Base-by-base conservation (phyloP, 192 early-diverging fungal genomes). In the Entomortierella beljakovae region DNA sequence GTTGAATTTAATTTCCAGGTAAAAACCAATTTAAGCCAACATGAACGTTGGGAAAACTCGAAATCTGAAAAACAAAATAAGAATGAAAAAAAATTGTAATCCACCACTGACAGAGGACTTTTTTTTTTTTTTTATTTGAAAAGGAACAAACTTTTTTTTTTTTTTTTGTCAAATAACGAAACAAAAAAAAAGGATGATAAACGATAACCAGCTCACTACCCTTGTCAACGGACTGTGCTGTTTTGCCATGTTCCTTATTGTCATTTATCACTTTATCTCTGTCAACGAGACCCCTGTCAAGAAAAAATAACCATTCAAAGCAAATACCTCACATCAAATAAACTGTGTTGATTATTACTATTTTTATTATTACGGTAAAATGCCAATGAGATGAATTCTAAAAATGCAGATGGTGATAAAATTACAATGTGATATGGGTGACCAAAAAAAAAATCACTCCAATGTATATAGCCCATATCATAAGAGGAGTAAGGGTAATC, bases 111-210 rank as follows among this genome's bases (percentile, higher is more conserved):
- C n/a, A n/a, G n/a, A n/a, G n/a, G n/a, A n/a, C n/a, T n/a, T n/a
- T n/a, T n/a, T n/a, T n/a, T n/a, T n/a, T n/a, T n/a, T n/a, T n/a
- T n/a, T n/a, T n/a, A n/a, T n/a, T n/a, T n/a, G n/a, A n/a, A n/a
- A n/a, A n/a, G n/a, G n/a, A n/a, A n/a, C n/a, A n/a, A n/a, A n/a
- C n/a, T 38, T 38, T 38, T 38, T 38, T 38, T 38, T 50, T 50
- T 59, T 38, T 31, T 59, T 35, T n/a, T 22, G 5, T 51, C 3
- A 32, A 8, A 31, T n/a, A n/a, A n/a, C n/a, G n/a, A n/a, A n/a
- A n/a, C n/a, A n/a, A n/a, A n/a, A n/a, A n/a, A n/a, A n/a, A n/a
- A 38, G 61, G 68, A 71, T 71, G 69, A 71, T 71, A 6, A 40
- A 60, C 40, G 69, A 71, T 20, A 57, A 48, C 51, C 69, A 71